Evolutionary conservation across 257 asterid genomes (phyloP), one percentile per base, ranked within the genome.

Genomic region (Gynochthodes officinalis): DNA sequence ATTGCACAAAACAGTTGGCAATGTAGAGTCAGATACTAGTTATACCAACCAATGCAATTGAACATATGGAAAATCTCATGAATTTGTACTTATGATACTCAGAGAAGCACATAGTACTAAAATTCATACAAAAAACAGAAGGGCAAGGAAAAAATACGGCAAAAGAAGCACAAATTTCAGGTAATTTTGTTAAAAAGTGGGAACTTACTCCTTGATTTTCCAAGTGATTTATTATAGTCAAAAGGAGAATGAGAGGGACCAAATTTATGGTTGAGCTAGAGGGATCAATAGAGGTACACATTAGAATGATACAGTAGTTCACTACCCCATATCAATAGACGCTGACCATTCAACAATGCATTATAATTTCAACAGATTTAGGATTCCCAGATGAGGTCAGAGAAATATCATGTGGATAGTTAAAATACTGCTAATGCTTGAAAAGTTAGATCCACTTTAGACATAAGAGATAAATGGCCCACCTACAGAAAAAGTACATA

Each of bases 1-100:
- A 77, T 23, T 50, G 37, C 35, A 28, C 42, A 43, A 57, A 76
- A 71, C 43, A 13, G 46, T 16, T 13, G 73, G 49, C 59, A 68
- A 55, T 32, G 46, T 4, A 70, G n/a, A 53, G 64, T 69, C 25
- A 53, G 52, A 37, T 13, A 1, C 0, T 23, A n/a, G 53, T 25
- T 40, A n/a, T n/a, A 28, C 21, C 64, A 43, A 11, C 11, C 14
- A 8, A 53, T 7, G 35, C 44, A 69, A 16, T 53, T 40, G 50
- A 69, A 37, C n/a, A 53, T 37, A 4, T 19, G 7, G 49, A 37
- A 44, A 61, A 18, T 14, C 10, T 48, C 19, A 48, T 48, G 57
- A 50, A 30, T 37, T 21, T 18, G 18, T 8, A 37, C 21, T 19
- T 61, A 4, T 63, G 30, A 64, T 23, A 5, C 2, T 42, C 52